Evolutionary conservation across 192 early-diverging fungal species (phyloP), one percentile per base, ranked within the genome.

Genomic region (Powellomyces hirtus): DNA sequence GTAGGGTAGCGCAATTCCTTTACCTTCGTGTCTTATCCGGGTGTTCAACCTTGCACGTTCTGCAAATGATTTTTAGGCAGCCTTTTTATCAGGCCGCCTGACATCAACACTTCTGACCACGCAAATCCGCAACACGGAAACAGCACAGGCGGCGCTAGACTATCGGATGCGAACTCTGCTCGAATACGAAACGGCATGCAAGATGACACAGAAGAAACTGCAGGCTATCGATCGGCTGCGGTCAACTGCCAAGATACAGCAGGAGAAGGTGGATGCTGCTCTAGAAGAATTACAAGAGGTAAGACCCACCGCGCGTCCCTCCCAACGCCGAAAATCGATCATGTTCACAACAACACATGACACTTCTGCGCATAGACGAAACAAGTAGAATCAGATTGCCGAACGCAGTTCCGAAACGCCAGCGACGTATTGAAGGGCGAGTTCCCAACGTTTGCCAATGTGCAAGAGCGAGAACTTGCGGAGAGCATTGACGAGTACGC

Each of bases 131-230:
- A 38, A 38, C 13, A 24, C 60, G 36, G 26, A 44, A 24, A 62
- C 42, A 34, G 59, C 59, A 24, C 52, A 79, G 65, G 16, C 44
- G 10, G 66, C 77, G 18, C 71, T 82, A 2, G 62, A 75, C 14
- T 50, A 77, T 34, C 74, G 80, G 0, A 14, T 72, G 0, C 44
- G 51, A 4, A 42, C 51, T 13, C 51, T 82, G 30, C 59, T 40
- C 14, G 72, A 62, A 31, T 82, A 79, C 59, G 77, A 79, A 42
- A 46, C 38, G 18, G 70, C 74, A 10, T 79, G 77, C 46, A 79
- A 79, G 70, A 44, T 34, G 2, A 78, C 73, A 2, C 67, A 70
- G 38, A 74, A 75, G 46, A 65, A 63, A 58, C 14, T 71, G 8
- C 49, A 62, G 52, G 59, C 27, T 4, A 56, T 82, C 18, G 80